Percentiles rank a stretch among this genome's conserved stretches.
phyloP scores from a whole-genome alignment of 306 rosid species.

The Vicia faba region DNA sequence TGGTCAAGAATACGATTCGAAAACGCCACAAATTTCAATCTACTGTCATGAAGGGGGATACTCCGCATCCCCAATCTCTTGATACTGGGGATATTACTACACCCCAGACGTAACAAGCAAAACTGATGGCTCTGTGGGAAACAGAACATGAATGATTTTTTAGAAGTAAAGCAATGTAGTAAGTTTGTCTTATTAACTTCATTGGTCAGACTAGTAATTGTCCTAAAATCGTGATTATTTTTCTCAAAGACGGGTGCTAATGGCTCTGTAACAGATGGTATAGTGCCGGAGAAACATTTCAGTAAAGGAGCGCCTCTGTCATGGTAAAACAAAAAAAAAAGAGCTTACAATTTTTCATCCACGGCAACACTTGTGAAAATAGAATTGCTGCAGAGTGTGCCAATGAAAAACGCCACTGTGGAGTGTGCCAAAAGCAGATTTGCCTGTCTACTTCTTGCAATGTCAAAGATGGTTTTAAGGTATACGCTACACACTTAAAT shows the following conservation, averaged over 20 bases:
- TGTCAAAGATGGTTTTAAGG: constrained; percentile 1
- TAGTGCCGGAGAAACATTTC: constrained; percentile 7
- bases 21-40: constrained; percentile 64
- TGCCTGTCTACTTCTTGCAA: not conserved
- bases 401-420: not conserved
- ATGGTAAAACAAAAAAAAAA: constrained; percentile 14
- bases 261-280: not conserved
- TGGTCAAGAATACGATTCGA: constrained; percentile 52
- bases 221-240: constrained; percentile 15
- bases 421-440: not conserved
- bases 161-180: constrained; percentile 19
- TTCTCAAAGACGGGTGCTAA: constrained; percentile 6
- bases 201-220: constrained; percentile 21
- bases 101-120: not conserved
- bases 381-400: constrained; percentile 19
- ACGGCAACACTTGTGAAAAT: constrained; percentile 26
- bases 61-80: constrained; percentile 27
- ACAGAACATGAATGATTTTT: constrained; percentile 19
- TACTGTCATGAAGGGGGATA: constrained; percentile 36
- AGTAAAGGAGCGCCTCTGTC: not conserved
- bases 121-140: constrained; percentile 20
- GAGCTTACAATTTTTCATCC: not conserved
- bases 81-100: constrained; percentile 28
- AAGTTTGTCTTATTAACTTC: constrained; percentile 6
- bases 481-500: constrained; percentile 16